Base-by-base conservation (phyloP, 2,329 filamentous ascomycete genomes). In the Zelopaecilomyces penicillatus region DNA sequence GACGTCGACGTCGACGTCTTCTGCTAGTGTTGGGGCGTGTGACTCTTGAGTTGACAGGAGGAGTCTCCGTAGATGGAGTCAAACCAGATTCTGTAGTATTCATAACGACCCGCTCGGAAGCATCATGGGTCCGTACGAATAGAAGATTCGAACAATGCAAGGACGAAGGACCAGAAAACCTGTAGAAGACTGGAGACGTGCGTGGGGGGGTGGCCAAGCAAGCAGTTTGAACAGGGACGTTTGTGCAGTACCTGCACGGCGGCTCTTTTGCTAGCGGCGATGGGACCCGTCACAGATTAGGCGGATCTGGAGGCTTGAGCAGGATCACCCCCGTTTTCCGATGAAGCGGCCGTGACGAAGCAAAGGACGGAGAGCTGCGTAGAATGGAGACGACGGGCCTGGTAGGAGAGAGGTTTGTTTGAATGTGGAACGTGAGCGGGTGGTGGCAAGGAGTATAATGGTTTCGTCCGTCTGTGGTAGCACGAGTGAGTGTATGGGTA, bases 51-150 rank as follows among this genome's bases (percentile, higher is more conserved):
- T 19, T 47, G 45, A 40, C 42, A 30, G 42, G 42, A 57, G 50
- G 53, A 62, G 58, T 63, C 58, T 58, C 58, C 57, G 54, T 62
- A 53, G 57, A 62, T 56, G 54, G 55, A 60, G 55, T 47, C 54
- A 55, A 51, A 50, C 50, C 50, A 47, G 46, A 51, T 55, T 19
- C 19, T 19, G 19, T 19, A 19, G 50, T 56, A 53, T 54, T 65
- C 64, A 66, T 65, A 58, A 56, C 64, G 64, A 63, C 58, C 58
- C 57, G 58, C 57, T 56, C 52, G 50, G 49, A 53, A 55, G 54
- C 57, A 60, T 58, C 50, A 54, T 59, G 54, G 54, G 54, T 52
- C 50, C 45, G 42, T 53, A 46, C 19, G 19, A 19, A 19, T 19
- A 43, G 45, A 44, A 43, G 41, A 43, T 43, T 35, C 9, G 39